Evolutionary conservation across 78 protist species (phyloP), one percentile per base, ranked within the genome.

Genomic region (Cavenderia fasciculata): DNA sequence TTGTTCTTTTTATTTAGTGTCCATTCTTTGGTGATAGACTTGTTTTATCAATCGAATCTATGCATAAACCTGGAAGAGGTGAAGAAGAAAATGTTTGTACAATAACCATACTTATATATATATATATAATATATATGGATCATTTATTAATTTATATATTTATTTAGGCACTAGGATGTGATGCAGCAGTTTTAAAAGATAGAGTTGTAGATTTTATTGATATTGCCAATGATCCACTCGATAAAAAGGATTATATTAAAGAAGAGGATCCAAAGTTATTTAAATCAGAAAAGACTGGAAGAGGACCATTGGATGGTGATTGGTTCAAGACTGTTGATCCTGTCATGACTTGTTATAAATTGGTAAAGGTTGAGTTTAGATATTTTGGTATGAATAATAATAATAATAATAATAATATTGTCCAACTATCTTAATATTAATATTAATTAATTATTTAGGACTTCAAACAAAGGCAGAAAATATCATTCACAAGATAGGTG

Each of bases 301-400:
- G 98, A 33, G 98, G 98, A 8, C 96, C 92, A 29, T 87, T 94
- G 16, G 71, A 38, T 36, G 46, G 27, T 21, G 41, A 41, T 46
- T 95, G 97, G 97, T 36, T 25, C 29, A 56, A 89, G 0, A 68
- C 56, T 1, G 57, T 54, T 54, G 63, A 43, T 59, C 96, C 97
- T 6, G 46, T 63, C n/a, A 93, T 94, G 97, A 75, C 93, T 21
- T 66, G 91, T 49, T 93, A 95, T 82, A 96, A 96, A 89, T 56
- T 93, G 43, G 65, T 88, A 72, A 54, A 43, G 23, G 82, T 63
- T 0, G 92, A 95, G 72, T 95, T 96, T 74, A 86, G 63, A 65
- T 75, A 82, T 82, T 95, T 76, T 85, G 97, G 97, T 21, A 29
- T 96, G n/a, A n/a, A n/a, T n/a, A n/a, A n/a, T n/a, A n/a, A n/a